Conservation (phyloP, 495 filamentous ascomycete species). For the Penicillium turbatum region DNA sequence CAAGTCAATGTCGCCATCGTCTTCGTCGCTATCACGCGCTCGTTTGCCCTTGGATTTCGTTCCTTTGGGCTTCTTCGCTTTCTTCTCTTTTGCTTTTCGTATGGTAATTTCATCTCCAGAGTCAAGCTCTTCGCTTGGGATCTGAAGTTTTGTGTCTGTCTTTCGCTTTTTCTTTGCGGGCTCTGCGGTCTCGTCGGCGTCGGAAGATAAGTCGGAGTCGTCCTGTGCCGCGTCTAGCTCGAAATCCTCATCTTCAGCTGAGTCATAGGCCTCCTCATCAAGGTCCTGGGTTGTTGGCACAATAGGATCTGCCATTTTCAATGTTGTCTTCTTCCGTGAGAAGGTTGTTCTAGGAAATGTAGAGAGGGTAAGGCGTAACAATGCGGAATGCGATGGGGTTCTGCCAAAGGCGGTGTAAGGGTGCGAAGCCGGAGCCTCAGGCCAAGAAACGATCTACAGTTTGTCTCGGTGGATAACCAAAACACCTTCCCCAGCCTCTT, state of each 20-base stretch:
- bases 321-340: neutral
- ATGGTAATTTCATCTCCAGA: constrained; percentile 82
- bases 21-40: constrained; percentile 44
- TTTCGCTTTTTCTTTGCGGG: constrained; percentile 43
- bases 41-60: constrained; percentile 25
- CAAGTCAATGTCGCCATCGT: constrained; percentile 45
- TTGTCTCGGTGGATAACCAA: no score
- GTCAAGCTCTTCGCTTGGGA: constrained; percentile 40
- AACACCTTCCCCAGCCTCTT: no score
- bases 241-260: constrained; percentile 72
- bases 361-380: neutral
- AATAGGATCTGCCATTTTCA: constrained; percentile 30
- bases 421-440: no score
- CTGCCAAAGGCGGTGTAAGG: constrained; percentile 13
- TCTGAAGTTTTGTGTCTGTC: constrained; percentile 23
- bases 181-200: constrained; percentile 30
- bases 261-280: constrained; percentile 61
- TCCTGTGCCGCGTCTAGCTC: constrained; percentile 55
- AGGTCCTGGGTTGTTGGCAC: constrained; percentile 18
- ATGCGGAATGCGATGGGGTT: constrained; percentile 3
- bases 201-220: constrained; percentile 38
- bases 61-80: constrained; percentile 50
- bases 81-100: constrained; percentile 52
- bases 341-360: neutral
- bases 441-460: no score